Percentiles rank a stretch among this genome's conserved stretches.
Conservation (phyloP, 2,329 filamentous ascomycete species). For the Alternaria sp. region DNA sequence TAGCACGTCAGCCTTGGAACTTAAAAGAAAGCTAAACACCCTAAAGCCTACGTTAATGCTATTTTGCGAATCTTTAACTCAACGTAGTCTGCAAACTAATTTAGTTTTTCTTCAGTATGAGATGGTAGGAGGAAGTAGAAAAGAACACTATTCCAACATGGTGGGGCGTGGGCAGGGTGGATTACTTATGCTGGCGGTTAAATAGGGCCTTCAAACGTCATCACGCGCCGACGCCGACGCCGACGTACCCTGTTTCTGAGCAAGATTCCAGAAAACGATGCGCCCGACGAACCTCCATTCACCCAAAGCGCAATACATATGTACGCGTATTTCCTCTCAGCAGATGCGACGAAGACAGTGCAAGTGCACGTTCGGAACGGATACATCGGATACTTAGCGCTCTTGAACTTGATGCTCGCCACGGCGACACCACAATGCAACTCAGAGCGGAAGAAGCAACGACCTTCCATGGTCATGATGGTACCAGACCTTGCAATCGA, state of each 20-base stretch:
- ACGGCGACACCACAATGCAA: neutral
- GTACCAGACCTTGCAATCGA: too few species aligned
- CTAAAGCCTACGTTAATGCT: neutral
- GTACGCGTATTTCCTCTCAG: neutral
- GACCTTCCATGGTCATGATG: too few species aligned
- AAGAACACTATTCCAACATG: neutral
- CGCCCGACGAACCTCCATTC: neutral
- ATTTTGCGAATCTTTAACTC: neutral
- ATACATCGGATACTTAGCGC: neutral
- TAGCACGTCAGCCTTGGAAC: neutral
- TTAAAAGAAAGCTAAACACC: neutral
- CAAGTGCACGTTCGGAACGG: neutral
- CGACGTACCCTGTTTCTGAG: neutral
- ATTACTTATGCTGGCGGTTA: neutral
- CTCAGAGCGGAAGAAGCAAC: neutral
- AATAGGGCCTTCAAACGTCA: neutral
- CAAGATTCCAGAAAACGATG: neutral
- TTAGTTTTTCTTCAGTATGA: accelerated
- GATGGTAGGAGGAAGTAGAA: neutral
- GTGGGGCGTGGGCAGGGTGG: neutral
- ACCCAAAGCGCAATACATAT: neutral
- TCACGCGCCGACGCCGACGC: neutral
- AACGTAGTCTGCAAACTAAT: neutral
- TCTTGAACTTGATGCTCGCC: neutral
- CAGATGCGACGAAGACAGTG: neutral